Conservation (phyloP, 495 filamentous ascomycete species). For the Hypoxylon intermedium region DNA sequence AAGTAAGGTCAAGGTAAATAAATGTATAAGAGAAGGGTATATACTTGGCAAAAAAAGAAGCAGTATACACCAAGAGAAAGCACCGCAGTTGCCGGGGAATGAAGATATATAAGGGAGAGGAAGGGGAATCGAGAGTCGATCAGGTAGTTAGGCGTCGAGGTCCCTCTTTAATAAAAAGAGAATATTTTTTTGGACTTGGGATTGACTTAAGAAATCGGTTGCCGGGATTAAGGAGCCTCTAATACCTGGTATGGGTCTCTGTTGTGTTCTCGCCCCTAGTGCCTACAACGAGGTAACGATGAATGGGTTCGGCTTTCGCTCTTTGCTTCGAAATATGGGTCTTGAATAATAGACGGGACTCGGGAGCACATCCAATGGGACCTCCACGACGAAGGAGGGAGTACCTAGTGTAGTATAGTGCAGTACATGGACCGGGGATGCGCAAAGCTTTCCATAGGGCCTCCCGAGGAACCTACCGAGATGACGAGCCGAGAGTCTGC, state of each 20-base stretch:
- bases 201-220: conserved; percentile 14
- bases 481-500: neutral
- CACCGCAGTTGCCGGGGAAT: conserved; percentile 14
- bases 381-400: conserved; percentile 34
- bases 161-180: conserved; percentile 21
- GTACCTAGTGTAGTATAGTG: no score
- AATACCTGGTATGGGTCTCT: conserved; percentile 1
- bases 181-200: neutral
- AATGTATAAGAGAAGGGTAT: neutral
- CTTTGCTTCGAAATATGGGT: conserved; percentile 24
- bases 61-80: conserved; percentile 9
- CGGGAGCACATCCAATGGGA: conserved; percentile 1
- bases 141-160: conserved; percentile 13
- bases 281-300: conserved; percentile 2
- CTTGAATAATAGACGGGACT: conserved; percentile 3
- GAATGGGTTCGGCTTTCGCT: conserved; percentile 39
- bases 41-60: conserved; percentile 4
- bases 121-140: conserved; percentile 1
- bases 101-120: conserved; percentile 8
- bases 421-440: conserved; percentile 18
- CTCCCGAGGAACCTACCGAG: conserved; percentile 1
- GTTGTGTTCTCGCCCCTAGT: neutral
- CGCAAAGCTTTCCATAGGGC: conserved; percentile 17
- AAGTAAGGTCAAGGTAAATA: neutral
- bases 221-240: conserved; percentile 27